Evolutionary conservation across 2,329 filamentous ascomycete species (phyloP).

Genomic region (Alternaria incomplexa): DNA sequence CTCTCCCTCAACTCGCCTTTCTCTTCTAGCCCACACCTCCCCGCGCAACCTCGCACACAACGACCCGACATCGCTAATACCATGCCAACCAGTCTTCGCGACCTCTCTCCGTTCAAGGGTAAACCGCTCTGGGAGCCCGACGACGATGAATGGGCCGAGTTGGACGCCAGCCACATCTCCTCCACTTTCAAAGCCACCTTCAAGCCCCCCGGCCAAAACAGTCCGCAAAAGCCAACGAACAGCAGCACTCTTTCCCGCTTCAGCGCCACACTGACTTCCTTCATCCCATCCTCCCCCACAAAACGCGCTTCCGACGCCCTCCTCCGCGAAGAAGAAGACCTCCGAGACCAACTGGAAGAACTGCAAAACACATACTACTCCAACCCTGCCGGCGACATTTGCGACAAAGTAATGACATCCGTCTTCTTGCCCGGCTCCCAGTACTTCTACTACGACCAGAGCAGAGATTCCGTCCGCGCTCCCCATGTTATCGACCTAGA

Average conservation of each 20-base stretch:
- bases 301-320: neutral
- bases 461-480: neutral
- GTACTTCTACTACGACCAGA: neutral
- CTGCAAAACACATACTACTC: conserved; percentile 10
- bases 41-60: neutral
- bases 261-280: neutral
- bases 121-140: conserved; percentile 15
- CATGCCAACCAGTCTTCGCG: neutral
- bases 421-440: neutral
- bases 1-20: neutral
- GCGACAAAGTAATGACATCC: conserved; percentile 6
- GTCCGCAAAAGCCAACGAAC: neutral
- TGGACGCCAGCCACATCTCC: conserved; percentile 4
- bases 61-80: neutral
- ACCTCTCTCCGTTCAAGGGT: neutral
- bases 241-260: neutral
- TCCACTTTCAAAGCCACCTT: conserved; percentile 13
- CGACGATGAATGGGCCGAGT: conserved; percentile 15
- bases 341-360: neutral
- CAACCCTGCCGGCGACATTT: conserved; percentile 6
- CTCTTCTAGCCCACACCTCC: neutral
- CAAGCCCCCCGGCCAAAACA: neutral
- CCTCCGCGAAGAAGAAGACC: neutral
- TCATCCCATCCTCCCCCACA: neutral
- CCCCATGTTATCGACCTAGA: conserved; percentile 11